Conservation (phyloP, 495 filamentous ascomycete genomes). For the Aspergillus diversus region DNA sequence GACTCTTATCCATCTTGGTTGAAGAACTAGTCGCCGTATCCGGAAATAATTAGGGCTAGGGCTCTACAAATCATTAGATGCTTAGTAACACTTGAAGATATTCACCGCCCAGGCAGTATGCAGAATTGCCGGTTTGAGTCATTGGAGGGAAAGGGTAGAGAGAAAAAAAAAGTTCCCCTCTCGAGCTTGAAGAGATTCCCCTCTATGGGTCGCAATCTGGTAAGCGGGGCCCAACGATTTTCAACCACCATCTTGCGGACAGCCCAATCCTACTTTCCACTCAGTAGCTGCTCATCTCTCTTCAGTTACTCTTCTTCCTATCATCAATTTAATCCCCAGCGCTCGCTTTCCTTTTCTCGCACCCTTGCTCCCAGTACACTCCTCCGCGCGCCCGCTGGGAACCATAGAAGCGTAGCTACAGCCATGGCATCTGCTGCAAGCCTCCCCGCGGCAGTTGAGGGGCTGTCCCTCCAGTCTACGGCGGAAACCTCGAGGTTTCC, state of each 20-base stretch:
- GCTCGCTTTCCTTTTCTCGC: constrained; percentile 18
- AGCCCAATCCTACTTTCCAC: constrained; percentile 25
- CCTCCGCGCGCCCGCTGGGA: constrained; percentile 6
- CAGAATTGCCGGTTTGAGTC: constrained; percentile 34
- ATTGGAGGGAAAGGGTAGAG: constrained; percentile 17
- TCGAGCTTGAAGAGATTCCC: constrained; percentile 25
- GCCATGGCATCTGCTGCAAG: constrained; percentile 41
- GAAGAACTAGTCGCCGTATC: not conserved
- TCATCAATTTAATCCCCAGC: constrained; percentile 24
- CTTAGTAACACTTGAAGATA: constrained; percentile 19
- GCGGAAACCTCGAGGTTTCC: constrained; percentile 43
- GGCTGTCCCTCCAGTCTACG: constrained; percentile 45
- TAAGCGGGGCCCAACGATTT: constrained; percentile 50
- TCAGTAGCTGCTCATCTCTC: constrained; percentile 18
- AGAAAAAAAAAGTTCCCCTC: constrained; percentile 41
- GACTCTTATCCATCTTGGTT: not conserved
- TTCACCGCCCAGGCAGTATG: constrained; percentile 38
- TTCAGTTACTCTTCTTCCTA: constrained; percentile 16
- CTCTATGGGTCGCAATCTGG: constrained; percentile 49
- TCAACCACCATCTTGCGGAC: constrained; percentile 34
- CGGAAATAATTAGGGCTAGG: constrained; percentile 19
- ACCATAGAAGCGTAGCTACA: constrained; percentile 9
- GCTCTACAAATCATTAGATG: constrained; percentile 15
- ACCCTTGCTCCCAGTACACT: constrained; percentile 2
- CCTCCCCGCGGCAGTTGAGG: constrained; percentile 43